Percentiles rank a stretch among this genome's conserved stretches.
These are phyloP conservation scores for Elaeis oleifera DNA, from an alignment of 202 grass and related monocot genomes.

Conservation along the genomic window DNA sequence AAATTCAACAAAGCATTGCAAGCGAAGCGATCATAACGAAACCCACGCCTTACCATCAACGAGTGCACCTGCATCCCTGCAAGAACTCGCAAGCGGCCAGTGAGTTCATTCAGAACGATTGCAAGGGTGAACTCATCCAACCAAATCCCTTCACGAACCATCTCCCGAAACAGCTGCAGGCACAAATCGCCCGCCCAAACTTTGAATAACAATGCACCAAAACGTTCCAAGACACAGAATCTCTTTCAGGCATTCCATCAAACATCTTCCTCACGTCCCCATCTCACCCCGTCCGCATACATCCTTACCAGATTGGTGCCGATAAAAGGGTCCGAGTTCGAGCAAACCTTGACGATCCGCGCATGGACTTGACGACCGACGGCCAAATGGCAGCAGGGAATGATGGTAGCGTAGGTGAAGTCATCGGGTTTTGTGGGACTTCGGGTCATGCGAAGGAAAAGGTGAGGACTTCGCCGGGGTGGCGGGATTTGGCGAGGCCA, in stretches of 20 bases:
- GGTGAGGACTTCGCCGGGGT: conserved; percentile 2
- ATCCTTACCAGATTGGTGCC: conserved; percentile 12
- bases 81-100: neutral
- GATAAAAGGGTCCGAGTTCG: neutral
- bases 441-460: conserved; percentile 4
- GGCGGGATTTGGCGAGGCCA: conserved; percentile 12
- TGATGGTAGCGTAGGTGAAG: conserved; percentile 8
- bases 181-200: neutral
- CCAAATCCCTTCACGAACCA: conserved; percentile 8
- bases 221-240: conserved; percentile 28
- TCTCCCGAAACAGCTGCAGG: conserved; percentile 1
- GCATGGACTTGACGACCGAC: conserved; percentile 11
- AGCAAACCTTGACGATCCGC: neutral
- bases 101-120: conserved; percentile 22
- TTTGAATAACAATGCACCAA: conserved; percentile 20
- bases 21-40: conserved; percentile 17
- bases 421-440: conserved; percentile 1
- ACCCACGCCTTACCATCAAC: conserved; percentile 23
- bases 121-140: conserved; percentile 36
- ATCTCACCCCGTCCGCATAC: conserved; percentile 4
- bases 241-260: conserved; percentile 18
- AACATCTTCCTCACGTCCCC: conserved; percentile 18
- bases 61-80: conserved; percentile 31
- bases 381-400: conserved; percentile 12
- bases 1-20: conserved; percentile 41